A percentile compares a stretch with the other conserved stretches of the same genome.
These are phyloP conservation scores for Hymenoscyphus salicellus DNA, from an alignment of 2,329 filamentous ascomycete species.

Conservation along the genomic window DNA sequence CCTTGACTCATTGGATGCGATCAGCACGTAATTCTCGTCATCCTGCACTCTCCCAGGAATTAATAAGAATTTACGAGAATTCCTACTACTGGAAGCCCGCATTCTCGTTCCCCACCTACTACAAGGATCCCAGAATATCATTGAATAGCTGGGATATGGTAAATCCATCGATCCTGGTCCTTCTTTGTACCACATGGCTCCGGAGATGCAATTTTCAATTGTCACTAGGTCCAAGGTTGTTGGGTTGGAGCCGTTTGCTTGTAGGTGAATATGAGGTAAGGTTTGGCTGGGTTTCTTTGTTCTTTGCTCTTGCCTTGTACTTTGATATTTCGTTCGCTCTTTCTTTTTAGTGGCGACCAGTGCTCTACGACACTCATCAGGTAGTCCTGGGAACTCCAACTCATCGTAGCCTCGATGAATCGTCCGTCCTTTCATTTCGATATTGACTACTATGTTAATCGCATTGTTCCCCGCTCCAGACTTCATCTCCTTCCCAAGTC, in stretches of 20 bases:
- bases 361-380: neutral
- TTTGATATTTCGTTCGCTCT: neutral
- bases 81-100: neutral
- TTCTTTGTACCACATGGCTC: slow-evolving; percentile 6
- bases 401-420: neutral
- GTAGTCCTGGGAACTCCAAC: neutral
- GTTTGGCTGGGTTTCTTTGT: neutral
- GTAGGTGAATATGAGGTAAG: slow-evolving; percentile 1
- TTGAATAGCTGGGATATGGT: neutral
- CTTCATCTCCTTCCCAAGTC: slow-evolving; percentile 62
- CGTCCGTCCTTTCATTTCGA: slow-evolving; percentile 49
- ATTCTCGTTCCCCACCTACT: neutral
- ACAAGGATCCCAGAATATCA: neutral
- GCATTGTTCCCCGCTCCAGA: slow-evolving; percentile 62
- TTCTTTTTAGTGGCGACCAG: neutral
- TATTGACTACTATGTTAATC: slow-evolving; percentile 75
- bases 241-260: slow-evolving; percentile 3
- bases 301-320: neutral
- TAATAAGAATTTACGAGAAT: neutral
- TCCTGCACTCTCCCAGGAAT: neutral
- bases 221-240: slow-evolving; percentile 18
- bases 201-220: slow-evolving; percentile 26
- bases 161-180: neutral
- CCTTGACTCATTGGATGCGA: neutral
- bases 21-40: neutral